Evolutionary conservation across 2,329 filamentous ascomycete species (phyloP).

Genomic region (Aspergillus fructus): DNA sequence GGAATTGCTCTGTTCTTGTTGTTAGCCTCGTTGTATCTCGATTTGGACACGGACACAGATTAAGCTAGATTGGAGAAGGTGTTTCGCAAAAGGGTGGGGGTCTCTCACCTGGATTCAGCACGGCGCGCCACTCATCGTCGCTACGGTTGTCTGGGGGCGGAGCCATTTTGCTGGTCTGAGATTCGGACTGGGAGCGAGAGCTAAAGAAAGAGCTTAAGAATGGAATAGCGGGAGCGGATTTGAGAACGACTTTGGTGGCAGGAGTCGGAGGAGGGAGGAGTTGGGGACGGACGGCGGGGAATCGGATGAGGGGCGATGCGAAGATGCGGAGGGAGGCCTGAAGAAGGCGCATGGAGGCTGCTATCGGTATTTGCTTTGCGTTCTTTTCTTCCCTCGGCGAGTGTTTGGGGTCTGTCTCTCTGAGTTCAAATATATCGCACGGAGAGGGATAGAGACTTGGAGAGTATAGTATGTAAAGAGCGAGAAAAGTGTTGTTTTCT

Average conservation of each 20-base stretch:
- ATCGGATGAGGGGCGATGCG: conserved; percentile 22
- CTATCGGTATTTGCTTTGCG: not conserved
- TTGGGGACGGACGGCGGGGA: conserved; percentile 16
- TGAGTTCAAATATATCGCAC: not conserved
- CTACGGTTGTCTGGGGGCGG: conserved; percentile 74
- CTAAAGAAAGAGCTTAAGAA: conserved; percentile 76
- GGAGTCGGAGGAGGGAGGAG: conserved; percentile 25
- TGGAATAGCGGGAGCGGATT: conserved; percentile 74
- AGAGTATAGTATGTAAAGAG: not conserved
- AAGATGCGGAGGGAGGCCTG: conserved; percentile 20
- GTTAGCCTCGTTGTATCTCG: not conserved
- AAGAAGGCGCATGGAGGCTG: conserved; percentile 28
- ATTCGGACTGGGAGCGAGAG: conserved; percentile 53
- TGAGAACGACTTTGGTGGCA: conserved; percentile 39
- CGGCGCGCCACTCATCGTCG: conserved; percentile 83
- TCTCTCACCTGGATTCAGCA: conserved; percentile 67
- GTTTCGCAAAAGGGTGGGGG: too few species aligned
- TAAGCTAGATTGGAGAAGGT: not conserved
- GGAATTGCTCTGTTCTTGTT: conserved; percentile 80
- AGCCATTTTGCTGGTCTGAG: conserved; percentile 41
- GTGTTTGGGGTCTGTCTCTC: not conserved
- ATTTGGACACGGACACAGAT: not conserved
- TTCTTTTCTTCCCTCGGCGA: not conserved
- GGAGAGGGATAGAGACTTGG: not conserved
- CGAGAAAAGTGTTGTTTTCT: not conserved